Evolutionary conservation across 306 rosid species (phyloP).

Genomic region (Adenanthera pavonina): DNA sequence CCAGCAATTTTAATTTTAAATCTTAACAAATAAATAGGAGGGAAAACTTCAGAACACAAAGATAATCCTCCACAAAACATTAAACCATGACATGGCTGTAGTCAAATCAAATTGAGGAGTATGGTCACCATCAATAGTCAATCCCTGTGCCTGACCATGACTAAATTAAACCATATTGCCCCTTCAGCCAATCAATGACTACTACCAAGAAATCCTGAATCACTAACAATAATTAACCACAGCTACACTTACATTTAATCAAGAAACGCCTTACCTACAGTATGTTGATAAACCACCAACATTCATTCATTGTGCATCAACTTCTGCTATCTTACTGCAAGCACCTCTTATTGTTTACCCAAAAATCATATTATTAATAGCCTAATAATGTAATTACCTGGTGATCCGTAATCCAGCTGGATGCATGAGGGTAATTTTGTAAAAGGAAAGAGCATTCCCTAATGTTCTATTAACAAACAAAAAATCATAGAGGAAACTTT

Average conservation of each 20-base stretch:
- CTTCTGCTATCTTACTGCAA: neutral
- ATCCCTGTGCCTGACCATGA: neutral
- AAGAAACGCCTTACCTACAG: neutral
- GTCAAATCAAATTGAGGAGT: neutral
- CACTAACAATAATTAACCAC: neutral
- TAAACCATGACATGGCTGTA: neutral
- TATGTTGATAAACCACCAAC: neutral
- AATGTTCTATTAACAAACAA: neutral
- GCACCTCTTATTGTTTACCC: neutral
- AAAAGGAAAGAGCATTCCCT: neutral
- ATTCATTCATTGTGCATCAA: neutral
- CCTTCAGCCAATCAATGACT: neutral
- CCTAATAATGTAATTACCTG: neutral
- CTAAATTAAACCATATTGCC: neutral
- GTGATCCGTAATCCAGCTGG: neutral
- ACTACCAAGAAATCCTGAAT: slow-evolving; percentile 1
- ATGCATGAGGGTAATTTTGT: neutral
- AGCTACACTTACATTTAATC: neutral
- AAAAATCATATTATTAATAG: neutral
- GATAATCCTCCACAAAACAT: neutral
- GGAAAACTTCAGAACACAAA: neutral
- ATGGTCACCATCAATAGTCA: neutral
- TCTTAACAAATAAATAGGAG: neutral
- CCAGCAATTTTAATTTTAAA: neutral
- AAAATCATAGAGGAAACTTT: neutral